Conservation (phyloP, 2,329 filamentous ascomycete genomes). For the Colletotrichum gigasporum region DNA sequence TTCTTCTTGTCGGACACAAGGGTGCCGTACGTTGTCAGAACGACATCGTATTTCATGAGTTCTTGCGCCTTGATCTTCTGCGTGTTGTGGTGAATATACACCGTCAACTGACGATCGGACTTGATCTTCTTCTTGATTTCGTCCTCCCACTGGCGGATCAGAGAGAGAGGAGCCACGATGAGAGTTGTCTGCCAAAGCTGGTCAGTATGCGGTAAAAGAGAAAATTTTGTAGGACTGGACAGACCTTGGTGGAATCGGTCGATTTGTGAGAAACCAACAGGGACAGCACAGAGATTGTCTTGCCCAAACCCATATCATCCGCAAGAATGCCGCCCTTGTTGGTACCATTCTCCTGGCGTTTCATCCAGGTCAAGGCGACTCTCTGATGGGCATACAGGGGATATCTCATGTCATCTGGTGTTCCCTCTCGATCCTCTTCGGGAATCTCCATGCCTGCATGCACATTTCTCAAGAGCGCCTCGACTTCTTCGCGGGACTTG, state of each 20-base stretch:
- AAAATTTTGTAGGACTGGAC: slow-evolving; percentile 2
- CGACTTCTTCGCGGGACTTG: slow-evolving; percentile 69
- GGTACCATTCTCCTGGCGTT: slow-evolving; percentile 75
- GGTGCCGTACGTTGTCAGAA: slow-evolving; percentile 82
- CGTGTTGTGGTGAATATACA: slow-evolving; percentile 74
- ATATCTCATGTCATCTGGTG: slow-evolving; percentile 74
- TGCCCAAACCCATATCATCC: slow-evolving; percentile 86
- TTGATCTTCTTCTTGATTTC: slow-evolving; percentile 80
- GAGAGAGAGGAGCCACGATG: slow-evolving; percentile 81
- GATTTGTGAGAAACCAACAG: slow-evolving; percentile 78
- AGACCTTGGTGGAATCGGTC: slow-evolving; percentile 49
- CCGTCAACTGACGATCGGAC: slow-evolving; percentile 64
- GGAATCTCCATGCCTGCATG: slow-evolving; percentile 74
- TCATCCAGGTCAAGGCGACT: slow-evolving; percentile 80
- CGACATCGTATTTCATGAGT: slow-evolving; percentile 75
- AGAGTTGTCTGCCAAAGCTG: slow-evolving; percentile 71
- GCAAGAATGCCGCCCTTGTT: slow-evolving; percentile 83
- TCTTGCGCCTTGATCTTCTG: slow-evolving; percentile 65
- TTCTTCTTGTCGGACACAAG: slow-evolving; percentile 74
- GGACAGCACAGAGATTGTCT: slow-evolving; percentile 84
- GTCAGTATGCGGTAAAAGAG: slow-evolving; percentile 19
- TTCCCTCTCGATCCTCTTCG: slow-evolving; percentile 70
- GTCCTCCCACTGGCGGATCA: slow-evolving; percentile 85
- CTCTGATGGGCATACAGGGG: slow-evolving; percentile 85
- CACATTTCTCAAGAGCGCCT: slow-evolving; percentile 76